A percentile compares a stretch with the other conserved stretches of the same genome.
Evolutionary conservation across 108 stramenopile genomes (phyloP).

Genomic region (Nitzschia inconspicua): DNA sequence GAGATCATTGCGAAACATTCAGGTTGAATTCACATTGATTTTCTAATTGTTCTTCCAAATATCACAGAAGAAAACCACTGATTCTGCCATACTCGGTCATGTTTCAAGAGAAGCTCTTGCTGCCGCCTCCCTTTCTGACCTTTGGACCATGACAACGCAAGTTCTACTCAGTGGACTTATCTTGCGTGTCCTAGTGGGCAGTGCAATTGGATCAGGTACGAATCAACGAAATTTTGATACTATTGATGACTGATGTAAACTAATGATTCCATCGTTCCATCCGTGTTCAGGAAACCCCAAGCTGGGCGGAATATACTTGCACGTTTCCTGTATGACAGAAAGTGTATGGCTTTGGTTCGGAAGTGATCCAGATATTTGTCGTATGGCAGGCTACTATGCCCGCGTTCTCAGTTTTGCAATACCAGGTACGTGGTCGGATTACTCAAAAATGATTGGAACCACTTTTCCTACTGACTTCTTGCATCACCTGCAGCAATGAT

Average conservation of each 20-base stretch:
- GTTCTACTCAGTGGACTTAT: constrained; percentile 43
- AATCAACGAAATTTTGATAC: too few species aligned
- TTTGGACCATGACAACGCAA: constrained; percentile 52
- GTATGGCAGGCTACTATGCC: constrained; percentile 73
- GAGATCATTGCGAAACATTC: too few species aligned
- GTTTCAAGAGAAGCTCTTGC: constrained; percentile 28
- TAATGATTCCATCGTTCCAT: too few species aligned
- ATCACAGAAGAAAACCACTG: constrained; percentile 73
- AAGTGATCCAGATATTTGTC: constrained; percentile 28
- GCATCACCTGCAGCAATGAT: too few species aligned
- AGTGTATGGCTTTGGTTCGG: constrained; percentile 48
- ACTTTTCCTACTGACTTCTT: too few species aligned
- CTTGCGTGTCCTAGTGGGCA: constrained; percentile 29
- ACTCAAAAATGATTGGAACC: too few species aligned
- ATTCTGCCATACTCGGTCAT: constrained; percentile 71
- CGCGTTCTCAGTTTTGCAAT: constrained; percentile 50
- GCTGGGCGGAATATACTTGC: constrained; percentile 51
- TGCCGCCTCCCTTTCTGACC: constrained; percentile 67
- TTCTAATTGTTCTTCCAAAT: too few species aligned
- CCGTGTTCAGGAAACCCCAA: constrained; percentile 61
- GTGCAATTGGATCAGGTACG: constrained; percentile 42
- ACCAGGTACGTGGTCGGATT: too few species aligned
- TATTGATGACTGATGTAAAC: too few species aligned
- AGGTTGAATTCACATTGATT: too few species aligned
- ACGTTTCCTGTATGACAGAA: constrained; percentile 58